phyloP scores from a whole-genome alignment of 2,329 filamentous ascomycete genomes.

The Colletotrichum phormii region DNA sequence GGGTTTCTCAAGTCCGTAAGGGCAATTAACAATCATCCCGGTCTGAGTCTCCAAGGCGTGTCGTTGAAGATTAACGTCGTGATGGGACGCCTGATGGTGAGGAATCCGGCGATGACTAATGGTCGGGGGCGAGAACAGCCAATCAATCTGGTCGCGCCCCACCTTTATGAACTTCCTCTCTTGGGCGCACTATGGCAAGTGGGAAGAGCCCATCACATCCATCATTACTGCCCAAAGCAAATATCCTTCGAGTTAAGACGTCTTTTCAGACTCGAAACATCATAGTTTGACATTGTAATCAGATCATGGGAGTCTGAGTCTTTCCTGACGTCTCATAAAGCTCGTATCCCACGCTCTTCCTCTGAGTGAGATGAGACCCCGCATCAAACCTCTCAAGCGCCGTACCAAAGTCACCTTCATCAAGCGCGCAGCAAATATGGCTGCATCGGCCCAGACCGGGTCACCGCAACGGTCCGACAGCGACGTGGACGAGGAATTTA shows the following conservation, averaged over 20 bases:
- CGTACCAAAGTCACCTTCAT: conserved; percentile 48
- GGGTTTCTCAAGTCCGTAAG: background rate
- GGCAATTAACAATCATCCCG: background rate
- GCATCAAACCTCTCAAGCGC: conserved; percentile 39
- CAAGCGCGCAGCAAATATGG: conserved; percentile 38
- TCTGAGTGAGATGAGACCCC: conserved; percentile 36
- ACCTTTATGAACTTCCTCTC: conserved; percentile 23
- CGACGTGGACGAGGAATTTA: conserved; percentile 33
- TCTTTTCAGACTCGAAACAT: background rate
- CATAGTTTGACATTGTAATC: background rate
- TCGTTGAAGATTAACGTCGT: conserved; percentile 9
- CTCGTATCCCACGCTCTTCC: background rate
- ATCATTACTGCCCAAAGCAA: conserved; percentile 1
- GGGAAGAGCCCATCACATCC: background rate
- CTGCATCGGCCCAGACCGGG: conserved; percentile 27
- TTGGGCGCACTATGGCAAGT: background rate
- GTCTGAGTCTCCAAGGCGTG: background rate
- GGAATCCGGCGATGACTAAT: conserved; percentile 8
- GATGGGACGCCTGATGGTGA: conserved; percentile 12
- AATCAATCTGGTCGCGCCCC: background rate
- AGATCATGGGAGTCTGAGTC: background rate
- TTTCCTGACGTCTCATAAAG: conserved; percentile 3
- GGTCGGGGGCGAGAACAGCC: background rate
- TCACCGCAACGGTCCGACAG: conserved; percentile 14
- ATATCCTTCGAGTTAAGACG: background rate